A percentile compares a stretch with the other conserved stretches of the same genome.
Conservation (phyloP, 805 yeast species). For the Cyberlindnera bimundalis region DNA sequence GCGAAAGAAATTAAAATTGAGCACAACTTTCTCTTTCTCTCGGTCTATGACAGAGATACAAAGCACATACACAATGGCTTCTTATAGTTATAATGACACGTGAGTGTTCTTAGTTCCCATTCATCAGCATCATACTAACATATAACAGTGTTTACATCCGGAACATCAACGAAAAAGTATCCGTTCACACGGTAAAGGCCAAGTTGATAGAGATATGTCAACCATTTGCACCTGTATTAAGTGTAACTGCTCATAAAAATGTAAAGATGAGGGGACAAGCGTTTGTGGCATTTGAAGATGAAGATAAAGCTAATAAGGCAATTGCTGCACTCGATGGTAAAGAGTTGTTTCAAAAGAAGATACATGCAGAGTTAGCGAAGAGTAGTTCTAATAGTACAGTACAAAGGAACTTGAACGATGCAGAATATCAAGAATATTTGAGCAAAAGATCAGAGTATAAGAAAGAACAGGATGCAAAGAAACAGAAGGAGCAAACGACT, state of each 20-base stretch:
- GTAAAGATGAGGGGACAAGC: constrained; percentile 81
- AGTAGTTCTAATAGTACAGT: constrained; percentile 25
- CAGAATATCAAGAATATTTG: constrained; percentile 19
- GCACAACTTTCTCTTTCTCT: too few species aligned
- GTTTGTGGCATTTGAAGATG: constrained; percentile 53
- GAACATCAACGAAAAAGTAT: constrained; percentile 69
- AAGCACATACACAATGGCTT: too few species aligned
- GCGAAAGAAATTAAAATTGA: too few species aligned
- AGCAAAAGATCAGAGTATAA: constrained; percentile 18
- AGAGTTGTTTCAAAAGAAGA: constrained; percentile 20
- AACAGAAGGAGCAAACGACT: constrained; percentile 12
- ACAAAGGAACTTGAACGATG: constrained; percentile 11
- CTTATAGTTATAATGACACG: constrained; percentile 26
- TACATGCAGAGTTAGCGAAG: constrained; percentile 26
- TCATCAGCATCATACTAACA: constrained; percentile 5
- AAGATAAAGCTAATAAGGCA: constrained; percentile 38
- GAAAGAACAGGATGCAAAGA: constrained; percentile 19
- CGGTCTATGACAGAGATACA: not conserved
- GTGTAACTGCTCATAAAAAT: constrained; percentile 55
- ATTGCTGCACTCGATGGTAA: constrained; percentile 19
- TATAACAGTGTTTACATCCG: constrained; percentile 46
- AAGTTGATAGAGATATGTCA: constrained; percentile 41
- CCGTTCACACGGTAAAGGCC: constrained; percentile 45
- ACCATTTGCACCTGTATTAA: constrained; percentile 45
- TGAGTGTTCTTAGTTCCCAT: constrained; percentile 7